phyloP scores from a whole-genome alignment of 768 basidiomycete genomes.

The Collybia nuda region DNA sequence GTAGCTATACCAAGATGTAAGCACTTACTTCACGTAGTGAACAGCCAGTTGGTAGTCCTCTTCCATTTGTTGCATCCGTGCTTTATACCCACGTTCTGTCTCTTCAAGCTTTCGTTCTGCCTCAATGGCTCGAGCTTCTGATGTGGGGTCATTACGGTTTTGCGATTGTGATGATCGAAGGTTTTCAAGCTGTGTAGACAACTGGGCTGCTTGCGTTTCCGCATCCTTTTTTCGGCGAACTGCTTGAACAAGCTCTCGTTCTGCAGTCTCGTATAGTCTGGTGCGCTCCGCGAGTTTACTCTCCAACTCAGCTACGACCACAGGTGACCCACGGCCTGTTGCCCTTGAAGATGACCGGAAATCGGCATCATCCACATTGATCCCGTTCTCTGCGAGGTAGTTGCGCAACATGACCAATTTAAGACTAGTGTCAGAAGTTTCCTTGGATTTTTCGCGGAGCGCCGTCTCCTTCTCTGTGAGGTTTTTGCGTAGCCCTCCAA shows the following conservation, averaged over 20 bases:
- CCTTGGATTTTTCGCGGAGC: constrained; percentile 61
- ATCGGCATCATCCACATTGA: constrained; percentile 75
- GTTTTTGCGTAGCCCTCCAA: constrained; percentile 70
- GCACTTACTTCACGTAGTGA: constrained; percentile 90
- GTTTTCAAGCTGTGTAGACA: constrained; percentile 69
- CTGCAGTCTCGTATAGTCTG: constrained; percentile 69
- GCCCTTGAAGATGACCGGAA: constrained; percentile 42
- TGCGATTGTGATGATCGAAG: constrained; percentile 61
- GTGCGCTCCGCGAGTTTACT: constrained; percentile 70
- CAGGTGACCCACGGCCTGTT: constrained; percentile 37
- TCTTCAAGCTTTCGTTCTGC: constrained; percentile 80
- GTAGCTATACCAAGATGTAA: constrained; percentile 11
- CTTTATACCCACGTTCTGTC: constrained; percentile 75
- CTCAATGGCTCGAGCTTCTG: constrained; percentile 49
- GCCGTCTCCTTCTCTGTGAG: constrained; percentile 64
- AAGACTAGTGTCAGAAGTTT: constrained; percentile 66
- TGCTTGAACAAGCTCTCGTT: constrained; percentile 71
- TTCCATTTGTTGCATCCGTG: constrained; percentile 85
- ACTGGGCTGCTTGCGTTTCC: constrained; percentile 64
- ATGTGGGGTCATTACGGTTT: constrained; percentile 25
- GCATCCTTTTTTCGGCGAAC: constrained; percentile 70
- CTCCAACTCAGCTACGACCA: constrained; percentile 71
- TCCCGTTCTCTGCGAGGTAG: constrained; percentile 86
- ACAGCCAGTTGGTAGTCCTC: constrained; percentile 96
- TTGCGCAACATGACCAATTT: constrained; percentile 80